Conservation (phyloP, 2,329 filamentous ascomycete genomes). For the Ilyonectria sp. region DNA sequence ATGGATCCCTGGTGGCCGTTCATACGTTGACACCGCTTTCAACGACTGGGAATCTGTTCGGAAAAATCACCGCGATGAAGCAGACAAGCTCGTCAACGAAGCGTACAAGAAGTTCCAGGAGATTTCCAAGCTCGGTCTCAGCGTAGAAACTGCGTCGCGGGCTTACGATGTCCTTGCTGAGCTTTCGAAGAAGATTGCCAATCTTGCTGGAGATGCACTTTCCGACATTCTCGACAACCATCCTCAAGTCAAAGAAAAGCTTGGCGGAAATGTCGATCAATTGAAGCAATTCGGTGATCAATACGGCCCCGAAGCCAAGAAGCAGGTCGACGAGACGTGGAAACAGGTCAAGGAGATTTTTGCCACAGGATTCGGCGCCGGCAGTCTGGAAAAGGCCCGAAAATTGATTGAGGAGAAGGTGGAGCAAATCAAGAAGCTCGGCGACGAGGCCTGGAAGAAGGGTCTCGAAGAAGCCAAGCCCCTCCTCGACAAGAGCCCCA, state of each 20-base stretch:
- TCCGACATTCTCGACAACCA: slow-evolving; percentile 80
- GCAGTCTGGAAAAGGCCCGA: slow-evolving; percentile 68
- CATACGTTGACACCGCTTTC: slow-evolving; percentile 79
- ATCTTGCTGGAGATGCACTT: slow-evolving; percentile 74
- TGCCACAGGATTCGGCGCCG: slow-evolving; percentile 70
- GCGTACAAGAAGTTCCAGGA: slow-evolving; percentile 78
- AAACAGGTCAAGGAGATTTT: slow-evolving; percentile 75
- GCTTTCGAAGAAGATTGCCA: slow-evolving; percentile 71
- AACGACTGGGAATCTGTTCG: slow-evolving; percentile 79
- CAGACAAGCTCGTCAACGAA: slow-evolving; percentile 77
- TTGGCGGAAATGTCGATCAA: slow-evolving; percentile 78
- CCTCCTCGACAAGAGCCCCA: slow-evolving; percentile 82
- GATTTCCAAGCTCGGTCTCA: slow-evolving; percentile 72
- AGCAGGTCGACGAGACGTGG: slow-evolving; percentile 82
- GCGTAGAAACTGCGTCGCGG: slow-evolving; percentile 72
- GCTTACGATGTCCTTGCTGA: slow-evolving; percentile 76
- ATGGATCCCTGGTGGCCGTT: slow-evolving; percentile 79
- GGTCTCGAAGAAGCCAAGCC: slow-evolving; percentile 80
- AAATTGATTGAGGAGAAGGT: slow-evolving; percentile 79
- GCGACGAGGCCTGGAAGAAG: slow-evolving; percentile 81
- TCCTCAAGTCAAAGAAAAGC: slow-evolving; percentile 79
- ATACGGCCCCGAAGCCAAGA: slow-evolving; percentile 83
- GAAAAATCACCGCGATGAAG: slow-evolving; percentile 77
- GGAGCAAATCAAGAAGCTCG: slow-evolving; percentile 76
- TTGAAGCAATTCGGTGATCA: slow-evolving; percentile 78